These are phyloP conservation scores for Metschnikowia corniflorae DNA, from an alignment of 805 yeast genomes.

Conservation along the genomic window DNA sequence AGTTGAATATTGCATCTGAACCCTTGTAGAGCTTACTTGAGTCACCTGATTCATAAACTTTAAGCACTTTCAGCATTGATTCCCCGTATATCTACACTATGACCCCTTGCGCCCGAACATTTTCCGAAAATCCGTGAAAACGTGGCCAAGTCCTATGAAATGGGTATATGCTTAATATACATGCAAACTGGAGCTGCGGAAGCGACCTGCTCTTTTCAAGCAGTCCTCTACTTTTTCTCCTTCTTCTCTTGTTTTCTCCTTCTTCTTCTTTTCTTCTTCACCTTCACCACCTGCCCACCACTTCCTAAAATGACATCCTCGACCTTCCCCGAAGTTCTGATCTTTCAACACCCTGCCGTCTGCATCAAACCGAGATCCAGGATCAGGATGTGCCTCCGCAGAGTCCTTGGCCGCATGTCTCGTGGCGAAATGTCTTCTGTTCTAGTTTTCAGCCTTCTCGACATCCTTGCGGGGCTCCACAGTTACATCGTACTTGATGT, in stretches of 20 bases:
- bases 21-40: too few species aligned
- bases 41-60: too few species aligned
- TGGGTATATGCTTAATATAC: too few species aligned
- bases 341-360: conserved; percentile 21
- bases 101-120: too few species aligned
- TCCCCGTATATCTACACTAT: too few species aligned
- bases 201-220: conserved; percentile 33
- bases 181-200: too few species aligned
- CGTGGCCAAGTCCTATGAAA: too few species aligned
- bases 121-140: too few species aligned
- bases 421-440: conserved; percentile 82
- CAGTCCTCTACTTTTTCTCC: conserved; percentile 31
- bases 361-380: conserved; percentile 15
- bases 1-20: too few species aligned
- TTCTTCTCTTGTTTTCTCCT: conserved; percentile 28
- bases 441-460: conserved; percentile 54
- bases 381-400: conserved; percentile 29
- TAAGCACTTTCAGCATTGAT: too few species aligned
- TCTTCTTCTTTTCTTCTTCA: conserved; percentile 28
- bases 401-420: conserved; percentile 62
- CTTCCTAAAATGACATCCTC: conserved; percentile 17
- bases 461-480: conserved; percentile 61
- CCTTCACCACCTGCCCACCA: conserved; percentile 20
- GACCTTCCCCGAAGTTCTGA: conserved; percentile 19
- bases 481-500: conserved; percentile 54